A percentile compares a stretch with the other conserved stretches of the same genome.
These are phyloP conservation scores for Hyphopichia wangnamkhiaoensis DNA, from an alignment of 1,139 yeast genomes.

Conservation along the genomic window DNA sequence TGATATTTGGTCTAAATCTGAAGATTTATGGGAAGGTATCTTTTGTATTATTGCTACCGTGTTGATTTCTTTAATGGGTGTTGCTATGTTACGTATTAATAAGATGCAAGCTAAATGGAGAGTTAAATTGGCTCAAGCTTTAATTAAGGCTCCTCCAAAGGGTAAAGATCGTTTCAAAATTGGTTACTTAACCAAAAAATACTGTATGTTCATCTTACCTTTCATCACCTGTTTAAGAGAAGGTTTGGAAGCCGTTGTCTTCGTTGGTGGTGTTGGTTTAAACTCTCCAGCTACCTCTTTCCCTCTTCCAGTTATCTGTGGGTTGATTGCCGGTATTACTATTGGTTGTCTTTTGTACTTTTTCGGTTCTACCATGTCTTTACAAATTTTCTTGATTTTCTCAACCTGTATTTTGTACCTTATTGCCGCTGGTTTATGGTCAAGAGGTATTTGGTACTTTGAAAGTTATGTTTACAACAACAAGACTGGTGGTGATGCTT, in stretches of 20 bases:
- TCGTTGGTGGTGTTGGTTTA: slow-evolving; percentile 88
- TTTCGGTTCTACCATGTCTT: slow-evolving; percentile 73
- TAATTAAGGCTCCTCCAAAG: slow-evolving; percentile 44
- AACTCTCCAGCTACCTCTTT: slow-evolving; percentile 74
- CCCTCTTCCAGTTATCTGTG: slow-evolving; percentile 82
- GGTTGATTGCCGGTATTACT: slow-evolving; percentile 67
- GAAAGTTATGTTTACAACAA: slow-evolving; percentile 64
- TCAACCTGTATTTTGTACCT: slow-evolving; percentile 83
- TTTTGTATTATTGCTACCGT: slow-evolving; percentile 81
- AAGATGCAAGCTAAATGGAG: slow-evolving; percentile 93
- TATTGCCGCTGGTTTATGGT: slow-evolving; percentile 85
- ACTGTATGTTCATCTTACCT: slow-evolving; percentile 78
- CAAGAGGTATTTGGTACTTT: slow-evolving; percentile 87
- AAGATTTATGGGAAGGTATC: slow-evolving; percentile 93
- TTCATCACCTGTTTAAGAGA: slow-evolving; percentile 84
- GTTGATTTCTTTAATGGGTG: slow-evolving; percentile 85
- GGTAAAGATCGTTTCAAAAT: slow-evolving; percentile 33
- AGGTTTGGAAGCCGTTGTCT: slow-evolving; percentile 90
- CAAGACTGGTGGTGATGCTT: slow-evolving; percentile 82
- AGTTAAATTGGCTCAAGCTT: slow-evolving; percentile 78
- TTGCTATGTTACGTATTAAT: slow-evolving; percentile 87
- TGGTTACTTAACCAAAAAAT: slow-evolving; percentile 52
- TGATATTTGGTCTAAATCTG: slow-evolving; percentile 83
- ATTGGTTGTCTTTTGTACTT: slow-evolving; percentile 72
- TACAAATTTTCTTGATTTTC: slow-evolving; percentile 75